phyloP scores from a whole-genome alignment of 495 filamentous ascomycete genomes.

The Penicillium canescens region DNA sequence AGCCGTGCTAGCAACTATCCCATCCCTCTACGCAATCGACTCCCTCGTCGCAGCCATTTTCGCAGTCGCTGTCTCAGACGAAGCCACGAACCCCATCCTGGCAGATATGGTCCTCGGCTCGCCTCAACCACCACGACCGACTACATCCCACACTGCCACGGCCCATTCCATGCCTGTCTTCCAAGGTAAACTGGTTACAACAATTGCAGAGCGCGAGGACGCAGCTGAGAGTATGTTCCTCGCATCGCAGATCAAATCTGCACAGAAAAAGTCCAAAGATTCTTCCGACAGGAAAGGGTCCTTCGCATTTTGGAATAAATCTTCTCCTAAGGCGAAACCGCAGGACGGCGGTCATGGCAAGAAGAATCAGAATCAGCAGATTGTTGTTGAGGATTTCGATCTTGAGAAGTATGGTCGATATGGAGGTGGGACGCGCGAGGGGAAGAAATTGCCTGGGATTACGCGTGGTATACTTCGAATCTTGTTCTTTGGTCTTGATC shows the following conservation, averaged over 20 bases:
- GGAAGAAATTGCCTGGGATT: constrained; percentile 39
- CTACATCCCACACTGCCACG: background rate
- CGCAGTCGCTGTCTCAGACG: constrained; percentile 66
- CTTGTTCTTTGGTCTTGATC: constrained; percentile 40
- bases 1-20: constrained; percentile 42
- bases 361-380: constrained; percentile 28
- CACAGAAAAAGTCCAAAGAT: constrained; percentile 7
- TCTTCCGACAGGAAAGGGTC: constrained; percentile 11
- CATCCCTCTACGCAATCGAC: constrained; percentile 73
- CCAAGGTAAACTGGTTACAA: constrained; percentile 35
- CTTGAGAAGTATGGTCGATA: constrained; percentile 47
- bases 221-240: constrained; percentile 33
- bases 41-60: constrained; percentile 68
- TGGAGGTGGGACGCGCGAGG: constrained; percentile 29
- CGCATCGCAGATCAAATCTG: constrained; percentile 32
- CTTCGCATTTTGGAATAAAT: constrained; percentile 26
- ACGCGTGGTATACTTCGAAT: constrained; percentile 34
- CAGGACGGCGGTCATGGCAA: constrained; percentile 8
- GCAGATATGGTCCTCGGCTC: constrained; percentile 35
- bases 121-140: constrained; percentile 6
- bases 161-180: constrained; percentile 16
- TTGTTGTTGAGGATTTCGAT: constrained; percentile 46
- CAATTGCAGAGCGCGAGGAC: constrained; percentile 45
- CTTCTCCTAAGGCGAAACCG: background rate
- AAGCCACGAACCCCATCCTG: constrained; percentile 40